Evolutionary conservation across 2,329 filamentous ascomycete genomes (phyloP), one percentile per base, ranked within the genome.

Genomic region (Fusarium humuli): DNA sequence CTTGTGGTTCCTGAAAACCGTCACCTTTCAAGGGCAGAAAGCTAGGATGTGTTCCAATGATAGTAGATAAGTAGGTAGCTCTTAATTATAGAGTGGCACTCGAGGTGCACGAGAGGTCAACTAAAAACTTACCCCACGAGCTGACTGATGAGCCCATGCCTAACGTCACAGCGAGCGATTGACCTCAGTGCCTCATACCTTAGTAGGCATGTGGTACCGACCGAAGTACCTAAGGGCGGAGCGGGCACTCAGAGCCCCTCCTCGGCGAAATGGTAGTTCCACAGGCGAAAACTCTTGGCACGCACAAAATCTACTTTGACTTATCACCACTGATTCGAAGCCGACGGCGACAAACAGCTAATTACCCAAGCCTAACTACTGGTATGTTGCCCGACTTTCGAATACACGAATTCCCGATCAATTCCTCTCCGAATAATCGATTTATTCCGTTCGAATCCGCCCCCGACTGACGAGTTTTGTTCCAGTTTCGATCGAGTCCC

Each of bases 251-350:
- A 56, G 65, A 70, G 67, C 68, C 67, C 68, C 68, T 62, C 68
- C 61, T 75, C 78, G 78, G 79, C 71, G 72, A 78, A 79, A 81
- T 75, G 79, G 74, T 80, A 77, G 75, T 77, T 81, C 79, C 79
- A 76, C 71, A 76, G 68, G 77, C 78, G 78, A 81, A 81, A 82
- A 82, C 73, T 81, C 80, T 81, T 81, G 80, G 80, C 80, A 82
- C 81, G 81, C 81, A 82, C 81, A 82, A 82, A 81, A 81, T 77
- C 77, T 75, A 77, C 78, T 77, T 76, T 74, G 73, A 77, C 76
- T 76, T 73, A 78, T 77, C 78, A 79, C 70, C 75, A 79, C 70
- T 70, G 73, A 64, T 69, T 71, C 59, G 71, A 74, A 78, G 72
- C 73, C 73, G 77, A 76, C 77, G 77, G 77, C 77, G 78, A 79